Evolutionary conservation across 768 basidiomycete species (phyloP), one percentile per base, ranked within the genome.

Genomic region (Rhodotorula sphaerocarpa): DNA sequence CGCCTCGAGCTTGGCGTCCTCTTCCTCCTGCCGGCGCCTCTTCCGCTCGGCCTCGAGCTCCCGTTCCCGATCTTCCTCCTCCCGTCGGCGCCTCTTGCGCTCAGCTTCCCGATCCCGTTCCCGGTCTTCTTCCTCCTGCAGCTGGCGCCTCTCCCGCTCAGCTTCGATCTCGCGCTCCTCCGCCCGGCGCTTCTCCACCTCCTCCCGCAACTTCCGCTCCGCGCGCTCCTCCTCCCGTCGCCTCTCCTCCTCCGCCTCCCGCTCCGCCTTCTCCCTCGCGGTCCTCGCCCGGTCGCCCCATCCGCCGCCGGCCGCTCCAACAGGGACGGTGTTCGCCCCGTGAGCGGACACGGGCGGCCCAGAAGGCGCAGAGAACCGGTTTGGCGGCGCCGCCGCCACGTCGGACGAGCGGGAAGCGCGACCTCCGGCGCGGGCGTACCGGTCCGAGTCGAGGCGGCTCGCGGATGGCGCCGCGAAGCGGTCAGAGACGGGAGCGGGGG

Each of bases 191-290:
- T 30, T 2, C 20, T 50, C 30, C 27, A 31, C 25, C 31, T 31
- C 30, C 23, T 15, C 33, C 15, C 42, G 21, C 39, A 18, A 21
- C n/a, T 23, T 34, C 27, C n/a, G n/a, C 41, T 39, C 20, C 39
- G 25, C 39, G 36, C 51, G 51, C 51, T 27, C 39, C 39, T 11
- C 39, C 16, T 53, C 51, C 4, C 51, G 36, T 25, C 25, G 18
- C 20, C 10, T 10, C 25, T 42, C 52, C 27, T 53, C 52, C 25
- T 25, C n/a, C 11, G 23, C 42, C 25, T 45, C 54, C 10, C 43
- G 30, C 42, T 44, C 54, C 7, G 30, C 12, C 54, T 45, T 45
- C 43, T 50, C 57, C 50, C 36, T 34, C 41, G 36, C 50, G 31
- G 52, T 16, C 30, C 50, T 16, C 31, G 42, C 50, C 3, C 50